phyloP scores from a whole-genome alignment of 495 filamentous ascomycete species.

The Daldinia bambusicola region DNA sequence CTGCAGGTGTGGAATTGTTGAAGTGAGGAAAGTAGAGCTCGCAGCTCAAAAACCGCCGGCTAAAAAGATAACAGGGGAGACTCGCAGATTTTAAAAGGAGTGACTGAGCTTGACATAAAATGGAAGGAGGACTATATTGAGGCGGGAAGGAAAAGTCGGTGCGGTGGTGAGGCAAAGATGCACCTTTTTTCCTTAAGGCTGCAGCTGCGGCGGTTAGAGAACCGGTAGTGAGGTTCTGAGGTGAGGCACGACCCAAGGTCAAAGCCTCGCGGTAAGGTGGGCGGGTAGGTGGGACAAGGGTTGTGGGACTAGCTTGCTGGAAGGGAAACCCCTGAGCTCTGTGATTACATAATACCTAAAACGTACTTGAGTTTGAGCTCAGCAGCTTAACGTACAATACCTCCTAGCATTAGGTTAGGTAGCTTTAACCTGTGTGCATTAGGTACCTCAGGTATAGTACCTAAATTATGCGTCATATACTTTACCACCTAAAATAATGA shows the following conservation, averaged over 20 bases:
- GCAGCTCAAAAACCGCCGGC: slow-evolving; percentile 7
- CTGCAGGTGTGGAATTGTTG: too few species aligned
- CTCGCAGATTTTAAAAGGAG: slow-evolving; percentile 23
- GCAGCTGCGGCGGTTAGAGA: slow-evolving; percentile 15
- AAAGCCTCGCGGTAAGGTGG: slow-evolving; percentile 23
- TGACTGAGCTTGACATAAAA: slow-evolving; percentile 34
- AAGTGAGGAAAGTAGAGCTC: slow-evolving; percentile 13
- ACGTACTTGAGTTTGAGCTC: background rate
- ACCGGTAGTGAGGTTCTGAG: background rate
- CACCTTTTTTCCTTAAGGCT: slow-evolving; percentile 21
- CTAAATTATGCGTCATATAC: too few species aligned
- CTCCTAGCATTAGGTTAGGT: too few species aligned
- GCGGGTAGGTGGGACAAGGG: slow-evolving; percentile 24
- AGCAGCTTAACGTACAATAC: too few species aligned
- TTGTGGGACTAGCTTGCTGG: slow-evolving; percentile 10
- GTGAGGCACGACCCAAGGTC: slow-evolving; percentile 30
- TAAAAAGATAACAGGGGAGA: slow-evolving; percentile 10
- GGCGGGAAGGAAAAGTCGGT: slow-evolving; percentile 14
- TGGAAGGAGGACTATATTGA: background rate
- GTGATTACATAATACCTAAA: slow-evolving; percentile 1
- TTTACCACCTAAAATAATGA: too few species aligned
- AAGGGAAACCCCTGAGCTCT: background rate
- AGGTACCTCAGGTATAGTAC: too few species aligned
- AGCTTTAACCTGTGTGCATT: too few species aligned
- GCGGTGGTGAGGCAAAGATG: slow-evolving; percentile 7